phyloP scores from a whole-genome alignment of 225 moss, liverwort and hornwort species.

The Marchantia polymorpha region DNA sequence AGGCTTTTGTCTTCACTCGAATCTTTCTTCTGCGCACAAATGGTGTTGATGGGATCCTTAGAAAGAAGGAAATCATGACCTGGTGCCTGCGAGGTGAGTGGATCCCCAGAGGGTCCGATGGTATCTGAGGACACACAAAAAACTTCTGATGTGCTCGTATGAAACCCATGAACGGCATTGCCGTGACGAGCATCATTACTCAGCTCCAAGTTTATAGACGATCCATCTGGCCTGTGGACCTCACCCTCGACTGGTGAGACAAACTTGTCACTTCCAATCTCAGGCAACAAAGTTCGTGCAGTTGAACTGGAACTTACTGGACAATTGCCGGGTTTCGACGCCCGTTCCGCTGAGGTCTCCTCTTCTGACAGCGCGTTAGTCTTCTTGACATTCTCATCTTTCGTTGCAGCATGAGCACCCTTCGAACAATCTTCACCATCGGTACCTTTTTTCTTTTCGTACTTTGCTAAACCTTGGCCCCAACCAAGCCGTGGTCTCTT shows the following conservation, averaged over 20 bases:
- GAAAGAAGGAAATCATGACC: background rate
- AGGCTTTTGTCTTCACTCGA: conserved; percentile 36
- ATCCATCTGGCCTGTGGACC: conserved; percentile 9
- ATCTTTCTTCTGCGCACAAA: background rate
- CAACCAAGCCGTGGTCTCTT: conserved; percentile 94
- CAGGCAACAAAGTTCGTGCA: conserved; percentile 6
- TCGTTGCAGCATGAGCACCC: conserved; percentile 33
- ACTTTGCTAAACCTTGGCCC: conserved; percentile 96
- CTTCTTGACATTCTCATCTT: conserved; percentile 22
- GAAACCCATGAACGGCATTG: conserved; percentile 17
- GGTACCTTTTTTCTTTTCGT: conserved; percentile 91
- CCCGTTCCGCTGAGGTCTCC: conserved; percentile 24
- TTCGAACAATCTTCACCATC: conserved; percentile 62
- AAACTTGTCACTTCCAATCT: conserved; percentile 16
- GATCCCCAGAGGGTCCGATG: conserved; percentile 6
- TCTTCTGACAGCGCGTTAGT: conserved; percentile 26
- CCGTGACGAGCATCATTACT: conserved; percentile 13
- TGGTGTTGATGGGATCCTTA: background rate
- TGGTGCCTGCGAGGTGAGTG: background rate
- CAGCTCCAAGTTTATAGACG: conserved; percentile 17
- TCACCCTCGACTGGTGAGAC: background rate
- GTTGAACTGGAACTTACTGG: background rate
- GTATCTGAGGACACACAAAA: conserved; percentile 2
- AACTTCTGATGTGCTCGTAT: background rate
- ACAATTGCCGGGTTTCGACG: conserved; percentile 26